A percentile compares a stretch with the other conserved stretches of the same genome.
Conservation (phyloP, 805 yeast genomes). For the Cyberlindnera japonica region DNA sequence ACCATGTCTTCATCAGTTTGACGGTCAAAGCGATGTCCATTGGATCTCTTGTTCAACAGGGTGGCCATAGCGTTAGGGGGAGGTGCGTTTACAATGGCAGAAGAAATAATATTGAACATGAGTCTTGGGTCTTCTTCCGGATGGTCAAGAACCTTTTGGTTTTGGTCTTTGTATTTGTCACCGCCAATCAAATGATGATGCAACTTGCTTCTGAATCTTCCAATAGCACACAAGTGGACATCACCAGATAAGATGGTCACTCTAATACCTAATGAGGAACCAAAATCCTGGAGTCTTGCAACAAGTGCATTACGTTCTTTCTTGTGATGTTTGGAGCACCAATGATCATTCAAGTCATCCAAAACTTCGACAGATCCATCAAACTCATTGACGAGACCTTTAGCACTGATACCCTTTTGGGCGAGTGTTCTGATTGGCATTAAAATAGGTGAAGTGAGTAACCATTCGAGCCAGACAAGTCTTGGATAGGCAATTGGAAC, state of each 20-base stretch:
- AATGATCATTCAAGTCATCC: slow-evolving; percentile 93
- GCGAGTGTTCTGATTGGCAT: slow-evolving; percentile 62
- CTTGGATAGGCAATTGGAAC: slow-evolving; percentile 96
- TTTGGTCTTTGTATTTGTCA: slow-evolving; percentile 33
- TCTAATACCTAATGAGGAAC: slow-evolving; percentile 60
- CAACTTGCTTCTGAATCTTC: slow-evolving; percentile 62
- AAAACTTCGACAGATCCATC: slow-evolving; percentile 89
- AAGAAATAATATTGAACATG: slow-evolving; percentile 78
- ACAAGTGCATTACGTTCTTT: slow-evolving; percentile 74
- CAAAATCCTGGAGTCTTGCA: slow-evolving; percentile 58
- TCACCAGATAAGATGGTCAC: slow-evolving; percentile 89
- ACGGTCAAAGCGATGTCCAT: slow-evolving; percentile 59
- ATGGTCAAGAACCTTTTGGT: slow-evolving; percentile 36
- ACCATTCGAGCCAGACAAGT: slow-evolving; percentile 81
- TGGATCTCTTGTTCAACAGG: slow-evolving; percentile 62
- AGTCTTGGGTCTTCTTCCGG: slow-evolving; percentile 74
- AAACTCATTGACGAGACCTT: slow-evolving; percentile 83
- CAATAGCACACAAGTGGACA: slow-evolving; percentile 85
- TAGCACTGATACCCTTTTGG: slow-evolving; percentile 55
- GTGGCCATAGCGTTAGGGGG: slow-evolving; percentile 87
- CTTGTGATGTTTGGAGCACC: slow-evolving; percentile 91
- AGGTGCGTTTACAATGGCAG: slow-evolving; percentile 90
- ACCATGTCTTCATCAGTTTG: slow-evolving; percentile 76
- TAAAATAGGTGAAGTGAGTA: slow-evolving; percentile 60
- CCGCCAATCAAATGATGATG: slow-evolving; percentile 40